Evolutionary conservation across 331 rosid species (phyloP).

Genomic region (Cydonia oblonga): DNA sequence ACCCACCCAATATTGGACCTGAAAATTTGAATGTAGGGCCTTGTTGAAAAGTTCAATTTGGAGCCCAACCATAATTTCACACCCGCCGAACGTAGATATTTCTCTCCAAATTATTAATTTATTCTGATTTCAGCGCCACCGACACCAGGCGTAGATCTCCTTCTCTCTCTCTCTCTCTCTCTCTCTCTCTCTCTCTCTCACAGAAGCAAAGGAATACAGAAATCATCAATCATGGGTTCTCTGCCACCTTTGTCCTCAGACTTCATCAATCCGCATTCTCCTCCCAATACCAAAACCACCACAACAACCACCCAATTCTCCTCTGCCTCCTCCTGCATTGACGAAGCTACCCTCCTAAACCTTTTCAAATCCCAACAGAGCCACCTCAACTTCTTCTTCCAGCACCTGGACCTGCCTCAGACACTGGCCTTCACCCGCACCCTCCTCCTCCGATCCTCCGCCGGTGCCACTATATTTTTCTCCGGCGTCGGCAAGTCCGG

Average conservation of each 20-base stretch:
- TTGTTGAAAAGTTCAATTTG: no score
- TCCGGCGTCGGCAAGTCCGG: constrained; percentile 98
- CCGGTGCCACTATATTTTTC: constrained; percentile 84
- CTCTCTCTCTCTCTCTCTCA: neutral
- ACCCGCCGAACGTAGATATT: neutral
- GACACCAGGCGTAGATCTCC: neutral
- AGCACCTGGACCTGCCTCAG: constrained; percentile 63
- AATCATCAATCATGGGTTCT: constrained; percentile 47
- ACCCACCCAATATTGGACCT: no score
- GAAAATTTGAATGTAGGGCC: no score
- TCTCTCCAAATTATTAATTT: neutral
- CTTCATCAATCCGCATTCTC: neutral
- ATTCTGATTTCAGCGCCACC: constrained; percentile 5
- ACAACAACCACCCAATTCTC: neutral
- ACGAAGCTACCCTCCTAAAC: constrained; percentile 38
- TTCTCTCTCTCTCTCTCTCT: neutral
- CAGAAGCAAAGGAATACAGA: neutral
- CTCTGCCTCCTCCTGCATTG: constrained; percentile 16
- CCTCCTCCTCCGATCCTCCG: constrained; percentile 67
- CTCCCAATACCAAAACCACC: constrained; percentile 1
- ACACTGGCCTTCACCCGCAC: constrained; percentile 72
- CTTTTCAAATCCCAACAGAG: constrained; percentile 83
- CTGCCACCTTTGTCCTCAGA: constrained; percentile 32
- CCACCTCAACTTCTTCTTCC: constrained; percentile 96
- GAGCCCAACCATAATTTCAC: neutral